Percentiles rank a stretch among this genome's conserved stretches.
Evolutionary conservation across 345 rosid species (phyloP).

Genomic region (Aquilaria sinensis): DNA sequence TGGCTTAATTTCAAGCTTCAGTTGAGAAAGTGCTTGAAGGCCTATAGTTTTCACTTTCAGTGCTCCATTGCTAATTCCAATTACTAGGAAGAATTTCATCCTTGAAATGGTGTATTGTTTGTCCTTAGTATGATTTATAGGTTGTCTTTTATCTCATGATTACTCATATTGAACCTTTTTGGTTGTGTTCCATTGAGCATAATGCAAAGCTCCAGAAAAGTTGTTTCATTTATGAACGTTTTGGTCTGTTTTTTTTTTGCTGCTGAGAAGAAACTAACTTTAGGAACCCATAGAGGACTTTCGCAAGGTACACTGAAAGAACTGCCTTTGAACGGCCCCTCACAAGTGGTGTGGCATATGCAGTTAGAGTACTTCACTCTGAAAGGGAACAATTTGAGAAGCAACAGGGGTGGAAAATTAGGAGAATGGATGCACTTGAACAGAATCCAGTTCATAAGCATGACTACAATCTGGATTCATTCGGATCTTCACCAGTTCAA

Average conservation of each 20-base stretch:
- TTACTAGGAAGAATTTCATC: too few relatives aligned
- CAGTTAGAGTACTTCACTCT: constrained; percentile 79
- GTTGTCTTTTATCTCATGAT: constrained; percentile 1
- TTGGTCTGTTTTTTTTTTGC: constrained; percentile 11
- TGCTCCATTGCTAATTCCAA: constrained; percentile 5
- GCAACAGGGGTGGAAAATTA: constrained; percentile 92
- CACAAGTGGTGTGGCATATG: constrained; percentile 98
- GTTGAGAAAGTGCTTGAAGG: neutral
- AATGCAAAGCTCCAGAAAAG: constrained; percentile 3
- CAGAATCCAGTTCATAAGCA: constrained; percentile 81
- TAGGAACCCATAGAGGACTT: constrained; percentile 51
- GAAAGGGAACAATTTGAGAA: constrained; percentile 92
- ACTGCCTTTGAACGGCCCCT: constrained; percentile 98
- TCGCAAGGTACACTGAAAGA: constrained; percentile 87
- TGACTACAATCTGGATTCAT: constrained; percentile 46
- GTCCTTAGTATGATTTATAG: neutral
- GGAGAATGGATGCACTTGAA: constrained; percentile 66
- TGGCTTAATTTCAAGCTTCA: neutral
- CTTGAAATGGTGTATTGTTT: neutral
- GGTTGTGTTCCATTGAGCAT: constrained; percentile 3
- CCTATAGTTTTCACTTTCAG: neutral
- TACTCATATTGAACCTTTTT: neutral
- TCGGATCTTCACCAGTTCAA: constrained; percentile 77
- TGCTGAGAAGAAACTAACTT: constrained; percentile 27
- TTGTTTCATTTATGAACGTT: neutral